Base-by-base conservation (phyloP, 345 rosid genomes). In the Aquilaria malaccensis region DNA sequence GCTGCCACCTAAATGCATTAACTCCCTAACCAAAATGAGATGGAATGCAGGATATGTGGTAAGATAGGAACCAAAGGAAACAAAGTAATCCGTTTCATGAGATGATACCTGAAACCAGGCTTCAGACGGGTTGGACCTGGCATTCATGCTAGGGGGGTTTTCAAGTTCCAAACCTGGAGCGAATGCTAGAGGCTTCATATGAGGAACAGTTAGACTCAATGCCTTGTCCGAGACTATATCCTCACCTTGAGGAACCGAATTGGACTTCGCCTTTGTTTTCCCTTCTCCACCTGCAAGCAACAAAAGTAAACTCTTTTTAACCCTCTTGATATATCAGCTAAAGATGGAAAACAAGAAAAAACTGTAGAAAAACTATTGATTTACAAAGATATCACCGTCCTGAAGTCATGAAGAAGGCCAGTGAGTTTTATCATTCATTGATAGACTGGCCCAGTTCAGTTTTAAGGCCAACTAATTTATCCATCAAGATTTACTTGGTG, bases 51-150 rank as follows among this genome's bases (percentile, higher is more conserved):
- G 46, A 32, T 47, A 55, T 48, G 67, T 54, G 14, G 2, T n/a
- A 1, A 32, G 15, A 43, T 14, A 37, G 7, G 43, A 37, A 37
- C 37, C 2, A 3, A 43, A 12, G 48, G 33, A 30, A 46, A 41
- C 2, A 37, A 37, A 50, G 51, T 32, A 30, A 15, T 10, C 13
- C 9, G 37, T 22, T 32, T 30, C 50, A 64, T 31, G 62, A 7
- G 22, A 31, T 6, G n/a, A 52, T 78, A 89, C 99, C 87, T 84
- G 95, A 62, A 78, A 52, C 96, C 97, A 84, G 66, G 79, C 47
- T 79, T 94, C 90, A 60, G 94, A 51, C 57, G 81, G 73, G 7
- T 43, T 58, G 62, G 62, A 64, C 61, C 30, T 49, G 0, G 56
- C 69, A 58, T 64, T 64, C 53, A 47, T 10, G 30, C 47, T 11